Base-by-base conservation (phyloP, 352 stramenopile species). In the Globisporangium polare region DNA sequence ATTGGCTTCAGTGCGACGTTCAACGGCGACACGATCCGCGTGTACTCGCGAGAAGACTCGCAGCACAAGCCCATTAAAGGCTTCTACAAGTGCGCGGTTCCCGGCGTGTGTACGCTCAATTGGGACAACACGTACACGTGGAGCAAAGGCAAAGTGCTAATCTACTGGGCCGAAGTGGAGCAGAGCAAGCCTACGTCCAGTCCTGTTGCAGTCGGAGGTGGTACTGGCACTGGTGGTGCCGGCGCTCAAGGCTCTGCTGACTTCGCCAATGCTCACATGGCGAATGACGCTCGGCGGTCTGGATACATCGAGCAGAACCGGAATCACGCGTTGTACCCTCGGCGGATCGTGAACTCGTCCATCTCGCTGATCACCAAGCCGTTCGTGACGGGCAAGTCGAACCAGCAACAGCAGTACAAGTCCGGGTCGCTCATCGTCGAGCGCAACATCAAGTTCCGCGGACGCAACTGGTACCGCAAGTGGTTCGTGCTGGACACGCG, bases 51-150 rank as follows among this genome's bases (percentile, higher is more conserved):
- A 26, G 83, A 92, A 62, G 80, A 86, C 22, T 77, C 78, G 15
- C 66, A 84, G 49, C 50, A 77, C 42, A 88, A 88, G 61, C 77
- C 73, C 0, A 67, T 90, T 9, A 92, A 85, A 46, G 83, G 83
- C 0, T 80, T 75, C 53, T 90, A 88, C 66, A 72, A 72, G 33
- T 90, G 77, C 53, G 52, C 58, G 0, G 47, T 59, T 5, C 67
- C 80, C n/a, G 83, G 83, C 0, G 80, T 73, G 15, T 87, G 78
- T 49, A 83, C 76, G 15, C 71, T 92, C 10, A 86, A 80, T 24
- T 92, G 83, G 83, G 83, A 92, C 67, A 92, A 92, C 62, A 90
- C 83, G 60, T 92, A 90, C 66, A 90, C 80, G 26, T 92, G 83
- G 83, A 86, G 80, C 61, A 89, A 90, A 47, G 73, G 62, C 53